Base-by-base conservation (phyloP, 179 eudicot species). In the Silene coronaria region DNA sequence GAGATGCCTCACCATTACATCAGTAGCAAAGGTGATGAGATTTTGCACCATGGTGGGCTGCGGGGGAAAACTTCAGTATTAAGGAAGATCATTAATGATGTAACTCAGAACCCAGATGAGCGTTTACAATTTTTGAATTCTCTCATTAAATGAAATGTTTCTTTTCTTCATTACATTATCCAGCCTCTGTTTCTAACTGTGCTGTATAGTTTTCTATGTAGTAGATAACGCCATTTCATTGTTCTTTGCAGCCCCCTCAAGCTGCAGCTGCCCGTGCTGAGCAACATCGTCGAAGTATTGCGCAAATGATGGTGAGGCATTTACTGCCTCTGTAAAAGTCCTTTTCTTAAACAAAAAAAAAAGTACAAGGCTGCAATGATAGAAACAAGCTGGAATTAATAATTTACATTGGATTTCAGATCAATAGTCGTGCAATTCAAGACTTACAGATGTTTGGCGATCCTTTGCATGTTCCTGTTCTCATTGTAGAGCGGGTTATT, bases 1-100 rank as follows among this genome's bases (percentile, higher is more conserved):
- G 99, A 93, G 82, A 91, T 93, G 96, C 97, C 97, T 67, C 95
- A 92, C 80, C 97, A 88, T 69, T 91, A 86, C 76, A 88, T 91
- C 66, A 85, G 85, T 80, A 88, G 97, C 83, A 88, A 81, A 77
- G 86, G 85, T 71, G 89, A 84, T 69, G 92, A 84, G n/a, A 66
- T 79, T 70, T 84, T 86, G 74, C 81, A 77, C 76, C 84, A 80
- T 75, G 89, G 87, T 64, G 80, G 84, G 6, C 75, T 75, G 22
- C 92, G 84, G 64, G 90, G 89, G 16, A 89, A 89, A 81, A 84
- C 82, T 70, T 77, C 91, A 64, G 85, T 74, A 27, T 72, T 83
- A 68, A 89, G 88, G 63, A 95, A 88, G 86, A 80, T 88, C 79
- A 75, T 83, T 46, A 96, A 86, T 48, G 97, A 95, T 88, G 99